Base-by-base conservation (phyloP, 306 rosid genomes). In the Dalbergia oliveri region DNA sequence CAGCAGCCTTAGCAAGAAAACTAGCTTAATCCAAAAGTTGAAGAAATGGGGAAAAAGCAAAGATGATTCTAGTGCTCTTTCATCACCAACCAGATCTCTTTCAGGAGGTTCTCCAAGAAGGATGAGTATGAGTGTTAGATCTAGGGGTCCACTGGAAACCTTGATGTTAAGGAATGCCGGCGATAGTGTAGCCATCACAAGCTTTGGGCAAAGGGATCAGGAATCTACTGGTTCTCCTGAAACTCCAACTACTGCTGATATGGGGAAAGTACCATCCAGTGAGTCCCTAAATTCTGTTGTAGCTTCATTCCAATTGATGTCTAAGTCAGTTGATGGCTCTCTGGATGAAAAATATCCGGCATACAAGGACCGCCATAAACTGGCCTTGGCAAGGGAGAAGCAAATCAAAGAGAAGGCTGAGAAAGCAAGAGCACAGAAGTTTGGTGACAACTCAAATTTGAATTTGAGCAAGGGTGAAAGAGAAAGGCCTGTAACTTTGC, bases 251-350 rank as follows among this genome's bases (percentile, higher is more conserved):
- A 88, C 76, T 61, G 78, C 86, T 16, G 88, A 69, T 72, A 81
- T 91, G 39, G 84, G 90, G 76, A 89, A 75, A 74, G 85, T 81
- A 69, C 15, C 89, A 69, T 88, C 97, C 2, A 82, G 80, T 41
- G 89, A 91, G 68, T 86, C 96, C 54, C 79, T 91, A 26, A 86
- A 91, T 76, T 83, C 89, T 59, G 99, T 93, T 66, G 79, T 91
- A 66, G 1, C 94, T 62, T 96, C 99, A 61, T 96, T 96, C 92
- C 97, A 91, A 2, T 80, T 96, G 88, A 96, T 96, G 98, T 96
- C 99, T 49, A 96, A 91, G 87, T 93, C 97, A 34, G 93, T 95
- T 77, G 98, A 89, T 34, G 88, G 88, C 37, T 89, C 91, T 50
- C 67, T 75, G 26, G 97, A 96, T 15, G 98, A 96, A 87, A 93